Conservation (phyloP, 1,284 basidiomycete genomes). For the Microbotryomycetes sp. region DNA sequence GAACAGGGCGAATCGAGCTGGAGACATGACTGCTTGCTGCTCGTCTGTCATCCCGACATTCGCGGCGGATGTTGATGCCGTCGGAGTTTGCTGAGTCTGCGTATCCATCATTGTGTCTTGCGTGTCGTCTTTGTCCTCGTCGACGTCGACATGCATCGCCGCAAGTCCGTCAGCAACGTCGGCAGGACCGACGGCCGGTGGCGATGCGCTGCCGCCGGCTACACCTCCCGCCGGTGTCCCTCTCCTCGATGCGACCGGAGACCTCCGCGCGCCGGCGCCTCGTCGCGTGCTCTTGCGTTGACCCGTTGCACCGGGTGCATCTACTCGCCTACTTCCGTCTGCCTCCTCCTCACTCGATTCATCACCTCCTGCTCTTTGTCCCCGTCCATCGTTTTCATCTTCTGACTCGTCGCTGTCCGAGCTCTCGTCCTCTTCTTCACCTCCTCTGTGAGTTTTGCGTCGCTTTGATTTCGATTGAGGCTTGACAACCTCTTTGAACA, state of each 20-base stretch:
- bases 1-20: conserved; percentile 14
- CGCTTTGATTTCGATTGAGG: conserved; percentile 48
- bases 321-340: neutral
- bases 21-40: conserved; percentile 5
- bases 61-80: neutral
- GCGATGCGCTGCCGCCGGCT: conserved; percentile 26
- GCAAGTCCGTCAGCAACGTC: conserved; percentile 33
- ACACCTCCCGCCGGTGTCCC: conserved; percentile 23
- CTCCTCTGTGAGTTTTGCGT: conserved; percentile 29
- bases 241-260: conserved; percentile 5
- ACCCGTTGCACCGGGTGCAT: too few species aligned
- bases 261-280: conserved; percentile 28
- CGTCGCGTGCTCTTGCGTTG: conserved; percentile 15
- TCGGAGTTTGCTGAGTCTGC: neutral
- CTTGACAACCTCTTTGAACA: conserved; percentile 95
- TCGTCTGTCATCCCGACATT: conserved; percentile 10
- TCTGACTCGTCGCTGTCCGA: conserved; percentile 42
- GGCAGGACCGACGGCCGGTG: conserved; percentile 16
- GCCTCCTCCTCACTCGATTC: conserved; percentile 27
- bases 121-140: conserved; percentile 16
- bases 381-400: conserved; percentile 57
- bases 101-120: conserved; percentile 10
- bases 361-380: conserved; percentile 48
- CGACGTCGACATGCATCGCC: conserved; percentile 10
- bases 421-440: conserved; percentile 44